Evolutionary conservation across 495 filamentous ascomycete species (phyloP).

Genomic region (Penicillium dipodomyicola): DNA sequence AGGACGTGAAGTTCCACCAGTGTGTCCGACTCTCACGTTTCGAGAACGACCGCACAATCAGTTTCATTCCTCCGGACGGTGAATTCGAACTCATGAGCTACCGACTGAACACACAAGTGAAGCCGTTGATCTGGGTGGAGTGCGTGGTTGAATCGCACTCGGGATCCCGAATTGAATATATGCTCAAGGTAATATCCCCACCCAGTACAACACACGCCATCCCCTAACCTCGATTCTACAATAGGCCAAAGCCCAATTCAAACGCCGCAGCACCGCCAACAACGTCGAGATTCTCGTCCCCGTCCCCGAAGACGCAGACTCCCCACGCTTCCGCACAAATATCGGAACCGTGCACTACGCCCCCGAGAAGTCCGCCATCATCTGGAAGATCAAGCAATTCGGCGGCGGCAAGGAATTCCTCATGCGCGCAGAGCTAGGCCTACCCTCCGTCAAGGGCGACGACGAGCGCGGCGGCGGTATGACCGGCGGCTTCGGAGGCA

Average conservation of each 20-base stretch:
- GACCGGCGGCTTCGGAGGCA: slow-evolving; percentile 95
- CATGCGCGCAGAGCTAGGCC: slow-evolving; percentile 96
- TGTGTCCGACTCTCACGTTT: slow-evolving; percentile 94
- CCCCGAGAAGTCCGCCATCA: slow-evolving; percentile 93
- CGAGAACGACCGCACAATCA: slow-evolving; percentile 98
- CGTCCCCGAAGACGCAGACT: slow-evolving; percentile 96
- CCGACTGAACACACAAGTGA: slow-evolving; percentile 97
- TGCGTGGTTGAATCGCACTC: slow-evolving; percentile 95
- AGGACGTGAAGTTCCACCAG: slow-evolving; percentile 99
- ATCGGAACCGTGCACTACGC: slow-evolving; percentile 98
- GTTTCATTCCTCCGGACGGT: slow-evolving; percentile 96
- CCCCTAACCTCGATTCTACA: slow-evolving; percentile 5
- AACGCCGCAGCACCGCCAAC: slow-evolving; percentile 94
- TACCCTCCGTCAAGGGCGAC: slow-evolving; percentile 93
- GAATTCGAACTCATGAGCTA: slow-evolving; percentile 99
- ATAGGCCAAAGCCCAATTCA: slow-evolving; percentile 93
- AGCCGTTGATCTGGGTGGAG: slow-evolving; percentile 98
- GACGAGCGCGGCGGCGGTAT: slow-evolving; percentile 95
- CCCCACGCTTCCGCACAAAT: slow-evolving; percentile 94
- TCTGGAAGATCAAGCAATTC: slow-evolving; percentile 99
- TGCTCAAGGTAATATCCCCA: slow-evolving; percentile 69
- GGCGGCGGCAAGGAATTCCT: slow-evolving; percentile 97
- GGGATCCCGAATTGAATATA: slow-evolving; percentile 93
- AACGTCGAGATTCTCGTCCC: slow-evolving; percentile 98
- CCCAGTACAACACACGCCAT: not conserved